Base-by-base conservation (phyloP, 1,284 basidiomycete species). In the Cutaneotrichosporon cavernicola region DNA sequence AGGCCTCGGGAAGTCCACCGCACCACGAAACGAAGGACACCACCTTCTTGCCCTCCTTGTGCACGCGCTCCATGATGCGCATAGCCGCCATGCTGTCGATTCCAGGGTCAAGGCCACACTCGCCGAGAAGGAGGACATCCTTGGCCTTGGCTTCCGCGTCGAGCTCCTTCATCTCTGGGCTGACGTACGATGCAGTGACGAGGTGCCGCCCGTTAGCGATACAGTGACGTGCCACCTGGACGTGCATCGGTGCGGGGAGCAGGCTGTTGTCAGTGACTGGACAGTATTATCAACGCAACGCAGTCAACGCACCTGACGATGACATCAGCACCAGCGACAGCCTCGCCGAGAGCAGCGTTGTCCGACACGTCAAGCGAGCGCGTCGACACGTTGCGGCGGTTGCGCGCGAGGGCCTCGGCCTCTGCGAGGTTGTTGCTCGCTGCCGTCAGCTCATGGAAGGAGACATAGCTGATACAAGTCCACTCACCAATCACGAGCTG, bases 41-140 rank as follows among this genome's bases (percentile, higher is more conserved):
- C 21, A 94, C 84, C 3, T 83, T 81, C 74, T 89, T 88, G 14
- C 84, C 83, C 69, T 89, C 81, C 0, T 82, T 79, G 52, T 86
- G 83, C 2, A 91, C 77, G 57, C 83, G 81, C 61, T 84, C 82
- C 38, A 95, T 82, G 38, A 97, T 83, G 2, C 89, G 86, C 76
- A 94, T 86, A 0, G 94, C 93, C 22, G 91, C 92, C 77, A 80
- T 80, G 14, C 97, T 94, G 80, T 98, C 95, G 68, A 97, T 90
- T n/a, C 94, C 94, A 0, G 94, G 94, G 78, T 97, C 95, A 0
- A 97, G 83, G 2, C 94, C 94, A 56, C 97, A 92, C 81, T 97
- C 95, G 72, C 94, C 96, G 53, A 97, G 84, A 0, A 97, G 82
- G 0, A 95, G 82, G 18, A 97, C 86, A 53, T 87, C 85, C 0